A percentile compares a stretch with the other conserved stretches of the same genome.
Conservation (phyloP, 1,284 basidiomycete genomes). For the Rhodotorula sp. region DNA sequence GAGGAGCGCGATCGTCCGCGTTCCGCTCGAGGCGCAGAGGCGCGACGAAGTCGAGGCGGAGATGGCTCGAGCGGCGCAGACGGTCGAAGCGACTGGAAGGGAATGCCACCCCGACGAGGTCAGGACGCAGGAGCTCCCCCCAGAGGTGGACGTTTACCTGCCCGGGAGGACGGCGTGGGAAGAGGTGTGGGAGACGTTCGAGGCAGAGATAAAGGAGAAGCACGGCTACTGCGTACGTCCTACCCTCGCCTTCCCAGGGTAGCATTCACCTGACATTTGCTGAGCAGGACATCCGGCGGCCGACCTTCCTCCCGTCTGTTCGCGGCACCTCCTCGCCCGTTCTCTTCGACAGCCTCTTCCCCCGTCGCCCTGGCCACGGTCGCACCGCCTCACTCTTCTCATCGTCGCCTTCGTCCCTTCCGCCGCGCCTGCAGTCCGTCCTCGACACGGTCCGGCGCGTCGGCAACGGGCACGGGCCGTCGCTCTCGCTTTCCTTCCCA, state of each 20-base stretch:
- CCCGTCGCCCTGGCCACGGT: constrained; percentile 5
- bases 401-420: neutral
- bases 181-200: constrained; percentile 6
- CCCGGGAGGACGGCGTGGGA: constrained; percentile 30
- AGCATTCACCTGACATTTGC: neutral
- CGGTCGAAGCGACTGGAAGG: constrained; percentile 12
- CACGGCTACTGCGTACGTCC: constrained; percentile 1
- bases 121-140: neutral
- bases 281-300: constrained; percentile 6
- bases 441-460: constrained; percentile 20
- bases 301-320: neutral
- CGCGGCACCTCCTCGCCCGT: neutral
- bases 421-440: constrained; percentile 21
- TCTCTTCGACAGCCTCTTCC: neutral
- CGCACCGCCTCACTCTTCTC: constrained; percentile 29
- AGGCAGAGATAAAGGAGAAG: neutral
- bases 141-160: constrained; percentile 30
- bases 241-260: no score
- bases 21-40: neutral
- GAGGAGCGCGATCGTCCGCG: neutral
- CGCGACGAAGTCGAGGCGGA: neutral
- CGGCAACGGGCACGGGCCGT: constrained; percentile 9
- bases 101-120: constrained; percentile 16
- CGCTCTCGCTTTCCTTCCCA: constrained; percentile 5
- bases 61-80: neutral